Percentiles rank a stretch among this genome's conserved stretches.
phyloP scores from a whole-genome alignment of 768 basidiomycete species.

The Macrocybe gigantea region DNA sequence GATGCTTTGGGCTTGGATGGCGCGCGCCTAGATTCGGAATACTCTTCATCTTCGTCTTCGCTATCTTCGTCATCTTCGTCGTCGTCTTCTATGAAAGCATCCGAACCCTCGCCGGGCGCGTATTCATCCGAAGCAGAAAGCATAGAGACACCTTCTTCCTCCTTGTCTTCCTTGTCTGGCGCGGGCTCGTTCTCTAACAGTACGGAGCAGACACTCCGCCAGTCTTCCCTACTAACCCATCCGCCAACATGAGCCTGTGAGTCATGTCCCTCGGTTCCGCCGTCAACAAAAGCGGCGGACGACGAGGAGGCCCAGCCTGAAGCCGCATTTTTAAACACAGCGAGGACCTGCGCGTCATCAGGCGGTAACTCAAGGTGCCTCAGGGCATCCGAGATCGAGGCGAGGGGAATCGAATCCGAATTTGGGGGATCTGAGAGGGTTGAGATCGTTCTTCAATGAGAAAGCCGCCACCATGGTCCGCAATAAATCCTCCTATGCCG shows the following conservation, averaged over 20 bases:
- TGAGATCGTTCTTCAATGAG: slow-evolving; percentile 20
- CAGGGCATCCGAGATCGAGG: slow-evolving; percentile 56
- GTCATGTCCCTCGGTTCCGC: slow-evolving; percentile 3
- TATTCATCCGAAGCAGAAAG: slow-evolving; percentile 18
- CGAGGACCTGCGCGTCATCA: slow-evolving; percentile 68
- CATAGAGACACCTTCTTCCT: slow-evolving; percentile 18
- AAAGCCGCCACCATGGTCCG: slow-evolving; percentile 19
- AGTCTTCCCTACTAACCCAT: slow-evolving; percentile 60
- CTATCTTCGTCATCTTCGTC: slow-evolving; percentile 12
- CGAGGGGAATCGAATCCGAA: slow-evolving; percentile 33
- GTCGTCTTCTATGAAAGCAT: not conserved
- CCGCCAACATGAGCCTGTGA: slow-evolving; percentile 15
- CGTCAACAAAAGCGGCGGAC: not conserved
- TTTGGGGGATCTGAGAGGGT: slow-evolving; percentile 20
- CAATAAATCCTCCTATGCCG: slow-evolving; percentile 15
- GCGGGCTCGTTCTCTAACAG: slow-evolving; percentile 39
- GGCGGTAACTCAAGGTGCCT: slow-evolving; percentile 57
- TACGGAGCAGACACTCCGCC: slow-evolving; percentile 76
- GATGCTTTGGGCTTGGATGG: slow-evolving; percentile 1
- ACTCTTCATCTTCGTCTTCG: slow-evolving; percentile 26
- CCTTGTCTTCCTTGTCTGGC: slow-evolving; percentile 22
- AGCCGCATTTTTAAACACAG: slow-evolving; percentile 71
- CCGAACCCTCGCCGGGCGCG: not conserved
- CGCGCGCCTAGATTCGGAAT: slow-evolving; percentile 19
- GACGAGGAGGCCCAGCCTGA: slow-evolving; percentile 53